A percentile compares a stretch with the other conserved stretches of the same genome.
Conservation (phyloP, 306 rosid genomes). For the Canavalia ensiformis region DNA sequence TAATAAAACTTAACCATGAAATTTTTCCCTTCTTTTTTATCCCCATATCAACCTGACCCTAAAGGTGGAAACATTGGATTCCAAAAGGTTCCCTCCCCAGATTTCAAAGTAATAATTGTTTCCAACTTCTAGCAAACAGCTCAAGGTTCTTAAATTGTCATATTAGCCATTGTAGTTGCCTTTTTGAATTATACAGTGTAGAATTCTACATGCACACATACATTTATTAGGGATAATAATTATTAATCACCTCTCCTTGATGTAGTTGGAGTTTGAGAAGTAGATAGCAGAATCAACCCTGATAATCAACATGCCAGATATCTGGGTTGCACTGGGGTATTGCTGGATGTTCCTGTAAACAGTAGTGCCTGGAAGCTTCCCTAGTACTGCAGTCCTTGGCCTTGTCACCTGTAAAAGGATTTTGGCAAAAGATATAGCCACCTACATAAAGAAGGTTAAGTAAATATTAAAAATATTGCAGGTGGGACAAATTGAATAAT, state of each 20-base stretch:
- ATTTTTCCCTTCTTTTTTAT: background rate
- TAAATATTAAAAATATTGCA: background rate
- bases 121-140: background rate
- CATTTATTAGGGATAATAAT: background rate
- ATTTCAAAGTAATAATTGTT: background rate
- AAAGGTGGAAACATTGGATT: background rate
- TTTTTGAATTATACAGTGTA: background rate
- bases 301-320: constrained; percentile 67
- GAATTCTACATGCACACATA: background rate
- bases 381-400: constrained; percentile 79
- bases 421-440: constrained; percentile 75
- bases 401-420: constrained; percentile 84
- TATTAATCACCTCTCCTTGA: constrained; percentile 74
- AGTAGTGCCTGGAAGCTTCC: constrained; percentile 69
- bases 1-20: background rate
- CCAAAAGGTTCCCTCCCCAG: background rate
- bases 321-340: constrained; percentile 68
- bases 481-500: constrained; percentile 3
- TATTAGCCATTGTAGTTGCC: background rate
- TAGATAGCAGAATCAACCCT: constrained; percentile 93
- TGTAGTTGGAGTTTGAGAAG: constrained; percentile 85
- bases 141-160: background rate
- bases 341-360: constrained; percentile 76
- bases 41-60: background rate
- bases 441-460: constrained; percentile 51